phyloP scores from a whole-genome alignment of 306 rosid genomes.

The Lagenaria siceraria region DNA sequence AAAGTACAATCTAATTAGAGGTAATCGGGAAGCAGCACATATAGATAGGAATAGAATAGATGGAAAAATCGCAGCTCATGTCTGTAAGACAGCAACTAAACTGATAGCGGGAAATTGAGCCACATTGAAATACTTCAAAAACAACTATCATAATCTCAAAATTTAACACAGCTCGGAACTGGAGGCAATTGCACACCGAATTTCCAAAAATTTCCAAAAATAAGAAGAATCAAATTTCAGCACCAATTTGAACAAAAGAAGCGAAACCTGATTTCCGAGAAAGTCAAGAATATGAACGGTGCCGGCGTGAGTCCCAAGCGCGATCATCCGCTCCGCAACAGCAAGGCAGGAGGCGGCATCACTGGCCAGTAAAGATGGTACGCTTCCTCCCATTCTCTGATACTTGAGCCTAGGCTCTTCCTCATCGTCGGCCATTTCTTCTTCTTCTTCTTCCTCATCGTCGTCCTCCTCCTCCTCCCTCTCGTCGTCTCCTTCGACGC shows the following conservation, averaged over 20 bases:
- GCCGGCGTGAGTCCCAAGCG: slow-evolving; percentile 84
- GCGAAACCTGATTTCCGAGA: slow-evolving; percentile 86
- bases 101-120: not conserved
- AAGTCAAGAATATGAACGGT: slow-evolving; percentile 82
- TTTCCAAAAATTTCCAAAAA: not conserved
- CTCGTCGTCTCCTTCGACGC: slow-evolving; percentile 84
- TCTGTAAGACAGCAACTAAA: not conserved
- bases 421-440: slow-evolving; percentile 34
- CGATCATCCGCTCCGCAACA: slow-evolving; percentile 95
- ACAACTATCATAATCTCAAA: not conserved
- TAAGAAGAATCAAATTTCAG: not conserved
- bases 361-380: slow-evolving; percentile 56
- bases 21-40: not conserved
- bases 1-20: not conserved
- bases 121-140: not conserved
- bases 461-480: slow-evolving; percentile 75
- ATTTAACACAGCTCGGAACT: not conserved
- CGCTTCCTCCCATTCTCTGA: slow-evolving; percentile 96
- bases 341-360: slow-evolving; percentile 88
- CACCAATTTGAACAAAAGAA: not conserved
- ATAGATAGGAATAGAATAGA: not conserved
- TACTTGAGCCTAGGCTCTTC: slow-evolving; percentile 97
- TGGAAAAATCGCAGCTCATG: not conserved
- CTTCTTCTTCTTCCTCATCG: slow-evolving; percentile 38
- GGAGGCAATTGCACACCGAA: not conserved